Evolutionary conservation across 345 rosid genomes (phyloP), one percentile per base, ranked within the genome.

Genomic region (Ceriops decandra): DNA sequence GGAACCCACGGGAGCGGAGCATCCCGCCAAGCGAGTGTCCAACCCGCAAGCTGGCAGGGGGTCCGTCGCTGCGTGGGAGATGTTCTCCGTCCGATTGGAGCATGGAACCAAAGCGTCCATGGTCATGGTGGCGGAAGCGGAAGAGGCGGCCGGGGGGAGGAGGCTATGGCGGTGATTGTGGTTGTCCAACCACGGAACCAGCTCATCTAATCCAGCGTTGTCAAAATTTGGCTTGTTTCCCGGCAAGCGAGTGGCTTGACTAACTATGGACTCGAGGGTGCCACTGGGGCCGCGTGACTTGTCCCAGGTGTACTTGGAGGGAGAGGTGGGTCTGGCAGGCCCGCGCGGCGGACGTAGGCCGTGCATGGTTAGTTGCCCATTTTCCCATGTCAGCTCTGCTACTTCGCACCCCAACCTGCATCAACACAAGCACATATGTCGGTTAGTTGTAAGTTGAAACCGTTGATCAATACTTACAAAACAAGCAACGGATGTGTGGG

Each of bases 351-450:
- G 85, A 5, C 95, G 86, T 68, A 89, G 80, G 30, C 88, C 85
- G 83, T 91, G 95, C 88, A 88, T 79, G 76, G 87, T 84, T 24
- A 95, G 66, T 58, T 91, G 97, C 4, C 97, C 97, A 71, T 91
- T 95, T 77, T 91, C 87, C 99, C 99, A 95, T 38, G 97, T 95
- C 73, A 95, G 81, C 82, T 95, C 99, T 26, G 97, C 88, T 36
- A 95, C 95, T 79, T 87, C 97, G 35, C 82, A 87, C 69, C 84
- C 83, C 63, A 70, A 70, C 82, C 99, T 93, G 89, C 75, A 68
- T 21, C 64, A 53, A 13, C 32, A 58, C 20, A 32, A 54, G 19
- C 60, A 17, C 11, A 47, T 46, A 46, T 10, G 47, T 38, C 15
- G 47, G 16, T 38, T 38, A 38, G 47, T 38, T 38, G 16, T 38